Conservation (phyloP, 306 rosid genomes). For the Fragaria vesca region DNA sequence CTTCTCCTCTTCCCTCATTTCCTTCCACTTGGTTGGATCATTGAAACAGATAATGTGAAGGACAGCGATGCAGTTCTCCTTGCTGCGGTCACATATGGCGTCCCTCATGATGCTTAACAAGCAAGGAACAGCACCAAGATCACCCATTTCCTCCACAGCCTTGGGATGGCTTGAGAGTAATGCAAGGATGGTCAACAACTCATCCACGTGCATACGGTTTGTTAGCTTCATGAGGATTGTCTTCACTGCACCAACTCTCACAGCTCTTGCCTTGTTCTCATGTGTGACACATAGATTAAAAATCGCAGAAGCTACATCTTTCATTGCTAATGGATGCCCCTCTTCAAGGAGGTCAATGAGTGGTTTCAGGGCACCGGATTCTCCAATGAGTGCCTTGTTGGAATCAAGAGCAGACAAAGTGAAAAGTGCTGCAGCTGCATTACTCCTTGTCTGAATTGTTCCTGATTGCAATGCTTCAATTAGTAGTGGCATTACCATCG, state of each 20-base stretch:
- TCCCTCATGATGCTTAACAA: conserved; percentile 63
- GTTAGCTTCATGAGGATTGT: conserved; percentile 59
- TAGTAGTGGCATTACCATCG: conserved; percentile 58
- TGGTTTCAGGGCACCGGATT: conserved; percentile 69
- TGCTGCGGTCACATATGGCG: conserved; percentile 62
- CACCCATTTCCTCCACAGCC: conserved; percentile 78
- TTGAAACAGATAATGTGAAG: conserved; percentile 64
- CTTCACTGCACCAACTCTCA: conserved; percentile 60
- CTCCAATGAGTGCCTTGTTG: conserved; percentile 81
- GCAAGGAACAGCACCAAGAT: conserved; percentile 64
- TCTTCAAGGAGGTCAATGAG: conserved; percentile 73
- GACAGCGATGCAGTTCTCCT: conserved; percentile 76
- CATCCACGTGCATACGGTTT: conserved; percentile 53
- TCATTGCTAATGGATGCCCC: conserved; percentile 73
- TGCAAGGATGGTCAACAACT: conserved; percentile 71
- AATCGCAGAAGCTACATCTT: conserved; percentile 86
- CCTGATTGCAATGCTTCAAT: conserved; percentile 67
- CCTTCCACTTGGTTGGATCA: conserved; percentile 77
- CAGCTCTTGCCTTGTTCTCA: conserved; percentile 81
- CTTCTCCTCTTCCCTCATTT: conserved; percentile 76
- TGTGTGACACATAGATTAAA: conserved; percentile 66
- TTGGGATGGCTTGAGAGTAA: conserved; percentile 64
- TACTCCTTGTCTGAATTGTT: conserved; percentile 77
- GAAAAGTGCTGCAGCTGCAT: conserved; percentile 86
- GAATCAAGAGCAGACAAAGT: conserved; percentile 90